Evolutionary conservation across 139 green algal genomes (phyloP), one percentile per base, ranked within the genome.

Genomic region (Chlamydomonas incerta): DNA sequence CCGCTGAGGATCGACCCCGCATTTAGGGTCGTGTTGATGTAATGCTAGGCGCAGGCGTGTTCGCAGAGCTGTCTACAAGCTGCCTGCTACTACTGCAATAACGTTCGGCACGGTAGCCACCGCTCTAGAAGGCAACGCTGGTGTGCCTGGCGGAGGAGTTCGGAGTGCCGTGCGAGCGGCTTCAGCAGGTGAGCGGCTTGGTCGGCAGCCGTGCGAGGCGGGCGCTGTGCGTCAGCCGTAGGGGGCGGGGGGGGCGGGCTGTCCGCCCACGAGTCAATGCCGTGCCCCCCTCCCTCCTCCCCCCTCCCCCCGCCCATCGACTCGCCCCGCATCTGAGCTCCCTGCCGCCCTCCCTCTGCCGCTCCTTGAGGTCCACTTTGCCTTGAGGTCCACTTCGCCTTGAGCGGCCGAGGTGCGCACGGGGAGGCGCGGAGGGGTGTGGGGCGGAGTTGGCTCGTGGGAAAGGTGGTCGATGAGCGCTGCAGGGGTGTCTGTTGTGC

Each of bases 331-430:
- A 29, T 41, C 26, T 70, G 65, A 41, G 65, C 65, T 70, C 65
- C 65, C 65, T 70, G 65, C n/a, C n/a, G n/a, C n/a, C n/a, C n/a
- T n/a, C n/a, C n/a, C 65, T 70, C 65, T 70, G 65, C 65, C 65
- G 65, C 65, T 70, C 65, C n/a, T 70, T 70, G 65, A 29, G 41
- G 65, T 41, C 65, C 65, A 29, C 26, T 70, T 69, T 28, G 62
- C 28, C 28, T 69, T 69, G 62, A 69, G 62, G 26, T 23, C 26
- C 62, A 23, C 26, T 35, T 14, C 62, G 35, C 26, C 62, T 28
- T 69, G 17, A 69, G n/a, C n/a, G n/a, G n/a, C n/a, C n/a, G n/a
- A 69, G 28, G 62, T 69, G 62, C 62, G 28, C 62, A 69, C 62
- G 62, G 26, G 62, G 28, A 69, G 62, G 62, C 62, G 28, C 62